A percentile compares a stretch with the other conserved stretches of the same genome.
These are phyloP conservation scores for Monosporascus sp. DNA, from an alignment of 2,329 filamentous ascomycete genomes.

Conservation along the genomic window DNA sequence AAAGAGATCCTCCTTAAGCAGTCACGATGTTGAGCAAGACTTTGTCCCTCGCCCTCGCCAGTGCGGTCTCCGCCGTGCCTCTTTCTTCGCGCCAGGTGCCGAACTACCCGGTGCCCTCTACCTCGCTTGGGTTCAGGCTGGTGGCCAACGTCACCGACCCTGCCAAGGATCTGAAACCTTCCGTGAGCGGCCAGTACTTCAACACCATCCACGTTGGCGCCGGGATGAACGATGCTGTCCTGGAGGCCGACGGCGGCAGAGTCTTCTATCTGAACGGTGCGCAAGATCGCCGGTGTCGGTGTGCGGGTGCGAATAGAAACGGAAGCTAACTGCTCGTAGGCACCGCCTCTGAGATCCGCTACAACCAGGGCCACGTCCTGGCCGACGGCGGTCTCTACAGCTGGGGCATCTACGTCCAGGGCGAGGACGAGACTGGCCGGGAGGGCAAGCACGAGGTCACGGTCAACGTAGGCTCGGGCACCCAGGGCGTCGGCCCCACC, in stretches of 20 bases:
- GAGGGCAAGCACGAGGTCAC: slow-evolving; percentile 22
- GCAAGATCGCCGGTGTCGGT: too few relatives aligned
- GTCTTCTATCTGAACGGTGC: slow-evolving; percentile 44
- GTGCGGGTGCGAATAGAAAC: too few relatives aligned
- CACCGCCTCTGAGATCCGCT: slow-evolving; percentile 30
- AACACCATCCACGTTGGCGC: slow-evolving; percentile 39
- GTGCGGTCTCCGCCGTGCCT: too few relatives aligned
- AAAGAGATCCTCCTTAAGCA: too few relatives aligned
- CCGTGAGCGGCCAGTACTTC: slow-evolving; percentile 36
- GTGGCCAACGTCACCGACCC: slow-evolving; percentile 40
- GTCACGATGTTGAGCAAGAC: too few relatives aligned
- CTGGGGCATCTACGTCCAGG: slow-evolving; percentile 29
- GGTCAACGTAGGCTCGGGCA: slow-evolving; percentile 33
- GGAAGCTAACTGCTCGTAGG: background rate
- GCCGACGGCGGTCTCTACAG: slow-evolving; percentile 36
- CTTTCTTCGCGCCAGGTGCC: too few relatives aligned
- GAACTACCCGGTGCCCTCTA: slow-evolving; percentile 14
- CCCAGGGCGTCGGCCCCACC: slow-evolving; percentile 28
- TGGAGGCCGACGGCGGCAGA: slow-evolving; percentile 23
- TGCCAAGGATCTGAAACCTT: slow-evolving; percentile 32
- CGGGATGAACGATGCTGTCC: slow-evolving; percentile 33
- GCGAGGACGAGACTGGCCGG: slow-evolving; percentile 12
- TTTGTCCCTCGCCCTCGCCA: too few relatives aligned
- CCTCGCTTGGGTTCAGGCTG: slow-evolving; percentile 32
- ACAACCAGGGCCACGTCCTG: slow-evolving; percentile 29